Conservation (phyloP, 75 land plant species). For the Isoetes taiwanensis region DNA sequence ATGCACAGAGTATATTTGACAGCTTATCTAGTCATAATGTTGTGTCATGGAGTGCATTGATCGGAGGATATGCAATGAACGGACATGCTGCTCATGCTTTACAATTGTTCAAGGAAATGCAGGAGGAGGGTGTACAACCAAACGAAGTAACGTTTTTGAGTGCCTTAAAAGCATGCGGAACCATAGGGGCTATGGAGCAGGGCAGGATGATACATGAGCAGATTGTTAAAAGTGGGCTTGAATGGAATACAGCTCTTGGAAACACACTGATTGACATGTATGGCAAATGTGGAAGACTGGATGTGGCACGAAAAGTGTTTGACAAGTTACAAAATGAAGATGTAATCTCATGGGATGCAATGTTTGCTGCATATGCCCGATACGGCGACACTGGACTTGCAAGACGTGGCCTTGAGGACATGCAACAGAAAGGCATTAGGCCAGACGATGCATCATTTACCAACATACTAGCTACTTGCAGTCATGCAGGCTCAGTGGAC, state of each 20-base stretch:
- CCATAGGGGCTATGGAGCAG: conserved; percentile 5
- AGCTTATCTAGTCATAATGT: not conserved
- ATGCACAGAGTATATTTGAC: conserved; percentile 12
- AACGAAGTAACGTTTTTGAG: conserved; percentile 28
- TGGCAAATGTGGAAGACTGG: conserved; percentile 29
- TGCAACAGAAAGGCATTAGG: not conserved
- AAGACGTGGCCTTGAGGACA: not conserved
- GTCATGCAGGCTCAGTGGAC: not conserved
- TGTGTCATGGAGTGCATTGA: conserved; percentile 18
- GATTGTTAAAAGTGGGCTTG: conserved; percentile 35
- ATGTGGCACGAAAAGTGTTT: conserved; percentile 32
- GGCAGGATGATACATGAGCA: conserved; percentile 36
- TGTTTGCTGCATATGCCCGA: conserved; percentile 44
- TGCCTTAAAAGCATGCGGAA: conserved; percentile 31
- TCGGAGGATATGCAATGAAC: conserved; percentile 18
- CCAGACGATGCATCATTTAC: too few relatives aligned
- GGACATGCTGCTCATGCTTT: conserved; percentile 21
- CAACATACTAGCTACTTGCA: too few relatives aligned
- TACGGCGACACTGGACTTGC: not conserved
- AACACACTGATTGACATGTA: conserved; percentile 52
- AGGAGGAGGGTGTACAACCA: conserved; percentile 30
- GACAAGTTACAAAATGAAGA: conserved; percentile 21
- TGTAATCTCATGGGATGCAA: conserved; percentile 41
- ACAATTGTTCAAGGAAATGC: conserved; percentile 23
- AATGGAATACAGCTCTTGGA: conserved; percentile 8